A percentile compares a stretch with the other conserved stretches of the same genome.
Conservation (phyloP, 2,329 filamentous ascomycete species). For the Penicillium sp. region DNA sequence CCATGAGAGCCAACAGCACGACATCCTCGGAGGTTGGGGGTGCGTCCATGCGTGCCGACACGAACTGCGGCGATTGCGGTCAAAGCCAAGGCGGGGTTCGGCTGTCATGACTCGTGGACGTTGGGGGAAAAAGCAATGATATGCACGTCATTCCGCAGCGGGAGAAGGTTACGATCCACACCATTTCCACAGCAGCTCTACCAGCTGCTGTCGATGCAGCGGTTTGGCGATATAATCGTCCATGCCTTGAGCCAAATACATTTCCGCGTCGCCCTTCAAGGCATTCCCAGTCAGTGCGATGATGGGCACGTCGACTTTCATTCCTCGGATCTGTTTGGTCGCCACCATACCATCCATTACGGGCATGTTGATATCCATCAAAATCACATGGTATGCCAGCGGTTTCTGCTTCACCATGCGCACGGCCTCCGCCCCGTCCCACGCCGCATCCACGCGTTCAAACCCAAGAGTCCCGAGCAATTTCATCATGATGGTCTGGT, state of each 20-base stretch:
- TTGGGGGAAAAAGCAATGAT: neutral
- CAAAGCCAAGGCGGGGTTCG: too few species aligned
- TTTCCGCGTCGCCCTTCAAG: slow-evolving; percentile 59
- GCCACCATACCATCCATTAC: slow-evolving; percentile 52
- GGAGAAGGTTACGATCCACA: slow-evolving; percentile 29
- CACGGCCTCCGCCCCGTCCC: slow-evolving; percentile 51
- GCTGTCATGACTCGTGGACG: neutral
- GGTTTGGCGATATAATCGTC: slow-evolving; percentile 62
- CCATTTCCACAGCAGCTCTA: slow-evolving; percentile 49
- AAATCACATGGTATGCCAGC: slow-evolving; percentile 47
- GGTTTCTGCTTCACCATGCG: slow-evolving; percentile 47
- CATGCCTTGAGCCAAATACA: slow-evolving; percentile 60
- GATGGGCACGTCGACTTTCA: slow-evolving; percentile 51
- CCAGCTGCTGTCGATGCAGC: slow-evolving; percentile 54
- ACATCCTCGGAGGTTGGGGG: too few species aligned
- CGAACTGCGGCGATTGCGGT: too few species aligned
- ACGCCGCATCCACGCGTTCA: slow-evolving; percentile 46
- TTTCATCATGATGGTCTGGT: slow-evolving; percentile 48
- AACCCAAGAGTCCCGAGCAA: slow-evolving; percentile 47
- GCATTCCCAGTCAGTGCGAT: slow-evolving; percentile 63
- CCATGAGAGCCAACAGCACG: too few species aligned
- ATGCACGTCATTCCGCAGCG: neutral
- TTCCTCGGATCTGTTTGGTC: slow-evolving; percentile 47
- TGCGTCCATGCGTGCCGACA: too few species aligned
- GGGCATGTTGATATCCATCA: slow-evolving; percentile 56